phyloP scores from a whole-genome alignment of 768 basidiomycete species.

The Collybia nuda region DNA sequence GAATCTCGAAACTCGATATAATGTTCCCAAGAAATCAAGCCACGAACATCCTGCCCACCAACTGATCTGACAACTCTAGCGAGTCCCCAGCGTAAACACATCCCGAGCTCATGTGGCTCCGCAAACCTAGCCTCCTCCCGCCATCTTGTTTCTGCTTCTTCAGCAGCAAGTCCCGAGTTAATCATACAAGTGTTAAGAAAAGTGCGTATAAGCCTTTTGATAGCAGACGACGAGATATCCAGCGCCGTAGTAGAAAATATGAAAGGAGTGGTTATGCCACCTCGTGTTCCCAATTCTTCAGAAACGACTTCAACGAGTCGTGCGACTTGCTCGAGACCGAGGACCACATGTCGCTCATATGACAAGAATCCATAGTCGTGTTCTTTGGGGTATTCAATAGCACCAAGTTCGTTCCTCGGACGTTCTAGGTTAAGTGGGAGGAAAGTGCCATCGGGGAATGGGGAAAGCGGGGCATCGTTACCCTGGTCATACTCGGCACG shows the following conservation, averaged over 20 bases:
- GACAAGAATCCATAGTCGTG: constrained; percentile 73
- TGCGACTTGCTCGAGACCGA: constrained; percentile 73
- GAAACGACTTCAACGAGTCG: constrained; percentile 71
- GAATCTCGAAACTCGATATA: constrained; percentile 81
- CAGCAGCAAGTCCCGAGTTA: constrained; percentile 25
- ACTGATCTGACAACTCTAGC: constrained; percentile 73
- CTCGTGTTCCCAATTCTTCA: constrained; percentile 69
- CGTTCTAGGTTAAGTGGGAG: constrained; percentile 51
- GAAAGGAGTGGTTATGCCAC: constrained; percentile 85
- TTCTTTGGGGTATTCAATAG: constrained; percentile 35
- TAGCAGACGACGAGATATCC: constrained; percentile 74
- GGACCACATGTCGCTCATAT: constrained; percentile 69
- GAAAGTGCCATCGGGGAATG: constrained; percentile 50
- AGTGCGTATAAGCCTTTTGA: constrained; percentile 74
- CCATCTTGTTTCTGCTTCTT: constrained; percentile 57
- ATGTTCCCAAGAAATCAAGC: constrained; percentile 81
- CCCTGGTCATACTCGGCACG: constrained; percentile 29
- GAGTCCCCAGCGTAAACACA: constrained; percentile 92
- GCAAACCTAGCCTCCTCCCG: constrained; percentile 83
- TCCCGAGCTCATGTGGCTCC: constrained; percentile 84
- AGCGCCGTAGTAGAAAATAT: constrained; percentile 89
- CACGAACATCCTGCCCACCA: constrained; percentile 73
- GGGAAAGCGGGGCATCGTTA: constrained; percentile 31
- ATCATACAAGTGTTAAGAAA: constrained; percentile 68
- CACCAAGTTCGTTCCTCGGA: constrained; percentile 36